These are phyloP conservation scores for Exophiala xenobiotica DNA, from an alignment of 2,329 filamentous ascomycete genomes.

Conservation along the genomic window DNA sequence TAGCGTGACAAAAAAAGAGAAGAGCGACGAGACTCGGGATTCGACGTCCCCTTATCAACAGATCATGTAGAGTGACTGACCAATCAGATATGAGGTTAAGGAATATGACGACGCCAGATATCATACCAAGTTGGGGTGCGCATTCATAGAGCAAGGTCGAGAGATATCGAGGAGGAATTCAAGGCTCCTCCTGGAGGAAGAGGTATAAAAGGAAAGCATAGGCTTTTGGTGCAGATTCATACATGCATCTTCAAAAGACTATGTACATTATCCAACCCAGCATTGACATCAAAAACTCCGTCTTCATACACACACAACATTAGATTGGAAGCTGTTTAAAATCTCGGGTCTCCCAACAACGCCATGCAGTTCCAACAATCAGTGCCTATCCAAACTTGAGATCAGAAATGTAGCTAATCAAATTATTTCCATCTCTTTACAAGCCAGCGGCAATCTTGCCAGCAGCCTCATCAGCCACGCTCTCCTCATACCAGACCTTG, in stretches of 20 bases:
- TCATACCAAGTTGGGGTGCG: no score
- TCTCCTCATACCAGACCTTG: slow-evolving; percentile 31
- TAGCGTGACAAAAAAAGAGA: no score
- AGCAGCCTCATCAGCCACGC: slow-evolving; percentile 27
- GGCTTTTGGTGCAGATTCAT: no score
- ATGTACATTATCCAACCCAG: background rate
- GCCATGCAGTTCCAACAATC: background rate
- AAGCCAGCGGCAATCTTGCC: slow-evolving; percentile 26
- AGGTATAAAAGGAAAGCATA: no score
- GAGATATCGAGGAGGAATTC: no score
- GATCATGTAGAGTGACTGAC: no score
- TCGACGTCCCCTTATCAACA: no score
- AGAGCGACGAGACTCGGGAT: no score
- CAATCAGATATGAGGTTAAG: no score
- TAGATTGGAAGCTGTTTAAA: background rate
- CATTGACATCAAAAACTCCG: background rate
- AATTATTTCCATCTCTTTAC: slow-evolving; percentile 7
- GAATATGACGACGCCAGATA: no score
- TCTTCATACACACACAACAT: background rate
- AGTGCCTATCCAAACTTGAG: background rate
- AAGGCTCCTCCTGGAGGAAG: no score
- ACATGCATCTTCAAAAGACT: background rate
- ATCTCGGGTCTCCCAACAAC: background rate
- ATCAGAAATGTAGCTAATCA: background rate
- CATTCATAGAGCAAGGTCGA: no score